Evolutionary conservation across 2,329 filamentous ascomycete species (phyloP).

Genomic region (Trichoderma aggressivum): DNA sequence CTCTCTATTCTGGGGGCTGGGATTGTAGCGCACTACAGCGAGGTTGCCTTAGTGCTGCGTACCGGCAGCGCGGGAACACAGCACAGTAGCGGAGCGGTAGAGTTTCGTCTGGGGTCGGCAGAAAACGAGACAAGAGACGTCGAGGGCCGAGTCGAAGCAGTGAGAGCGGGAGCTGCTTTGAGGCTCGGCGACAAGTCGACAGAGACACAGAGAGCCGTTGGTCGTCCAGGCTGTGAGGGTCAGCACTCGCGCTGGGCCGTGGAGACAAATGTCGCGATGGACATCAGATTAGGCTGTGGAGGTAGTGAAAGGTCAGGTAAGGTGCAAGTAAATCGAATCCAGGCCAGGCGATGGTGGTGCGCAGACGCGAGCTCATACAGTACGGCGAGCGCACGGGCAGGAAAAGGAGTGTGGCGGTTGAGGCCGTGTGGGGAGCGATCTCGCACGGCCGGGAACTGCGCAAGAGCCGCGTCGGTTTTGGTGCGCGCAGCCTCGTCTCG

Average conservation of each 20-base stretch:
- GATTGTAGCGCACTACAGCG: slow-evolving; percentile 16
- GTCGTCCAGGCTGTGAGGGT: slow-evolving; percentile 21
- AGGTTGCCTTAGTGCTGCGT: slow-evolving; percentile 11
- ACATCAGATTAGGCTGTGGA: slow-evolving; percentile 24
- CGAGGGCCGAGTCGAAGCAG: neutral
- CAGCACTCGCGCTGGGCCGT: slow-evolving; percentile 27
- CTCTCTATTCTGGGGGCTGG: slow-evolving; percentile 13
- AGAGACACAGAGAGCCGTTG: slow-evolving; percentile 10
- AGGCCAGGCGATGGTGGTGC: slow-evolving; percentile 17
- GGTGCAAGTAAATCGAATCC: slow-evolving; percentile 17
- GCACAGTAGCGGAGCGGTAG: slow-evolving; percentile 4
- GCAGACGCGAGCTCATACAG: slow-evolving; percentile 18
- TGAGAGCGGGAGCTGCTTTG: neutral
- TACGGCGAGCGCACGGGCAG: slow-evolving; percentile 12
- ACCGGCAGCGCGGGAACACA: slow-evolving; percentile 19
- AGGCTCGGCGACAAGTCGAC: slow-evolving; percentile 5
- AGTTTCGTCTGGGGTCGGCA: neutral
- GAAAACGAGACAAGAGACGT: neutral
- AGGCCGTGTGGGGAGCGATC: neutral
- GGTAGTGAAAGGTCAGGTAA: slow-evolving; percentile 21
- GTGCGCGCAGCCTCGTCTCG: neutral
- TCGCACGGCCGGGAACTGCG: neutral
- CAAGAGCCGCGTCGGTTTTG: neutral
- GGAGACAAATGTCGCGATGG: slow-evolving; percentile 27
- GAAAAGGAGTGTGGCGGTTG: slow-evolving; percentile 18